These are phyloP conservation scores for Rhodomyrtus psidioides DNA, from an alignment of 441 rosid genomes.

Conservation along the genomic window DNA sequence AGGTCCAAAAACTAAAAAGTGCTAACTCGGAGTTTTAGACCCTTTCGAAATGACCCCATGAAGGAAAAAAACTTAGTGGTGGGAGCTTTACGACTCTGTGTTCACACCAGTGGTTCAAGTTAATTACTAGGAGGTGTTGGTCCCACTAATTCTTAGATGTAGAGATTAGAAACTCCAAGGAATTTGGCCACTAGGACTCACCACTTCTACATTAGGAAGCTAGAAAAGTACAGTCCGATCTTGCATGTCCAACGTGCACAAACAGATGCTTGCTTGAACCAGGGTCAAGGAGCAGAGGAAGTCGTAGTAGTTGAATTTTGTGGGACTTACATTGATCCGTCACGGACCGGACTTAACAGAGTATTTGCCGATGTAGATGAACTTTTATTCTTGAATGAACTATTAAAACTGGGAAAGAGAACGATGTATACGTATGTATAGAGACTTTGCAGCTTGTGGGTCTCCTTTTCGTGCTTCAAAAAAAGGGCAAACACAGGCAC, in stretches of 20 bases:
- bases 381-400: not conserved
- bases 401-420: not conserved
- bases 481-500: not conserved
- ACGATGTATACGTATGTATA: not conserved
- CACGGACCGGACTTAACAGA: not conserved
- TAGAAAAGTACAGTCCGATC: not conserved
- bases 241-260: not conserved
- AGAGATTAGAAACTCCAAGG: not conserved
- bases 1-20: not conserved
- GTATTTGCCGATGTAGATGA: not conserved
- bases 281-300: not conserved
- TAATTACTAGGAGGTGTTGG: not conserved
- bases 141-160: not conserved
- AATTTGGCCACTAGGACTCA: not conserved
- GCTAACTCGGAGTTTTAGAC: not conserved
- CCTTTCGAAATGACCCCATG: slow-evolving; percentile 3
- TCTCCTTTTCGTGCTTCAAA: not conserved
- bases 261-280: not conserved
- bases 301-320: not conserved
- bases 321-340: not conserved
- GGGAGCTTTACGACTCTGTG: not conserved
- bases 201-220: not conserved
- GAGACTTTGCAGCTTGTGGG: not conserved
- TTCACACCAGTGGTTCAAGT: not conserved
- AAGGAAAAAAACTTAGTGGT: not conserved